phyloP scores from a whole-genome alignment of 805 yeast genomes.

The Blastobotrys attinorum region DNA sequence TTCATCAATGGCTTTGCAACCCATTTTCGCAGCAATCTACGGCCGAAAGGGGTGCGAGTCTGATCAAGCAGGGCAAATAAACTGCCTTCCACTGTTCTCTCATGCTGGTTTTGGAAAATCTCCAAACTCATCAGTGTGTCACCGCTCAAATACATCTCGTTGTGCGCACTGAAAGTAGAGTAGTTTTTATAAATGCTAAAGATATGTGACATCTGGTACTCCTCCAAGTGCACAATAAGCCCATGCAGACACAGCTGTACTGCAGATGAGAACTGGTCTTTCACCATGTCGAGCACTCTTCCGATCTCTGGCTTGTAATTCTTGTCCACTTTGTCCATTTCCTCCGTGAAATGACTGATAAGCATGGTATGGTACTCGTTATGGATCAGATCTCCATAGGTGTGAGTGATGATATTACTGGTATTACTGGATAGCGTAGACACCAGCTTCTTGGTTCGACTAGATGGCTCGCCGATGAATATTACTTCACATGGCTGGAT shows the following conservation, averaged over 20 bases:
- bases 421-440: not conserved
- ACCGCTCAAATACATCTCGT: constrained; percentile 50
- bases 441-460: constrained; percentile 26
- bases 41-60: constrained; percentile 73
- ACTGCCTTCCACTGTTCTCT: constrained; percentile 53
- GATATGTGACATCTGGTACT: constrained; percentile 53
- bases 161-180: constrained; percentile 39
- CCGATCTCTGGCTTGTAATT: constrained; percentile 1
- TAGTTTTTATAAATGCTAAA: constrained; percentile 47
- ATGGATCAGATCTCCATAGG: not conserved
- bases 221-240: constrained; percentile 48
- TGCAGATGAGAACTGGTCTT: constrained; percentile 15
- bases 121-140: constrained; percentile 67
- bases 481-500: constrained; percentile 73
- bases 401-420: not conserved
- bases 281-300: constrained; percentile 17
- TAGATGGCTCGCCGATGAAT: constrained; percentile 34
- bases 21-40: constrained; percentile 63
- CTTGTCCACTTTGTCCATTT: not conserved
- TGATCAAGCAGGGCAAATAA: constrained; percentile 74
- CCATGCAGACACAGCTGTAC: constrained; percentile 36
- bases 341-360: not conserved
- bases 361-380: not conserved
- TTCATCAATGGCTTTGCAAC: constrained; percentile 60
- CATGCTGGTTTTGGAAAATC: constrained; percentile 59